These are phyloP conservation scores for Dactylellina sp. DNA, from an alignment of 2,329 filamentous ascomycete species.

Conservation along the genomic window DNA sequence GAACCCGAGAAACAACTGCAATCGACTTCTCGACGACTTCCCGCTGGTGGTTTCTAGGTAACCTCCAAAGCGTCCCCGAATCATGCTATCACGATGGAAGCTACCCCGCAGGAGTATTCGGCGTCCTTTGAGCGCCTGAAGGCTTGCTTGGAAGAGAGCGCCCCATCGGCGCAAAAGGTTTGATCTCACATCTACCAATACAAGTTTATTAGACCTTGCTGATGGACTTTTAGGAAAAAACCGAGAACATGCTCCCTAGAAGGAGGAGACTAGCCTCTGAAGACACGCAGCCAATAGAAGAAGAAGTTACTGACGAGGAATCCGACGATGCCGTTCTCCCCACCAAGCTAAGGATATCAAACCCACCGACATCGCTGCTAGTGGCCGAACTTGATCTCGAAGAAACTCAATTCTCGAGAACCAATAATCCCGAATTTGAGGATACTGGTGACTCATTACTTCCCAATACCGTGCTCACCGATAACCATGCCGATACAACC, in stretches of 20 bases:
- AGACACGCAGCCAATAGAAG: conserved; percentile 25
- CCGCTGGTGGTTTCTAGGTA: neutral
- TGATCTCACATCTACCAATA: conserved; percentile 6
- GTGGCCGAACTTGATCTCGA: conserved; percentile 5
- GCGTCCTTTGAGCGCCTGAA: conserved; percentile 33
- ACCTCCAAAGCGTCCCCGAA: neutral
- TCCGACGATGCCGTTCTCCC: conserved; percentile 7
- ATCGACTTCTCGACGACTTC: neutral
- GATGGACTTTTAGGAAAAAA: conserved; percentile 23
- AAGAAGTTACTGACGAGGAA: conserved; percentile 22
- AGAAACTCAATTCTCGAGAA: conserved; percentile 1
- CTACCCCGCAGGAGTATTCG: conserved; percentile 28
- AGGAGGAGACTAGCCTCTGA: conserved; percentile 24
- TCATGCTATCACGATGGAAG: conserved; percentile 31
- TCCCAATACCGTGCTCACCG: conserved; percentile 29
- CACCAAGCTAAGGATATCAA: conserved; percentile 6
- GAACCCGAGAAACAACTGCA: neutral
- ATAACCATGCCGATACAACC: conserved; percentile 4
- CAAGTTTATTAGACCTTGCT: conserved; percentile 16
- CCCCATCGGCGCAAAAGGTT: conserved; percentile 18
- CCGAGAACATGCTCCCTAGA: neutral
- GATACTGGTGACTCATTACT: conserved; percentile 26
- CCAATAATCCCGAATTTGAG: conserved; percentile 2
- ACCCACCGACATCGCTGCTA: conserved; percentile 15
- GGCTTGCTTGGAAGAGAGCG: conserved; percentile 10